These are phyloP conservation scores for Termitomyces sp. DNA, from an alignment of 768 basidiomycete genomes.

Conservation along the genomic window DNA sequence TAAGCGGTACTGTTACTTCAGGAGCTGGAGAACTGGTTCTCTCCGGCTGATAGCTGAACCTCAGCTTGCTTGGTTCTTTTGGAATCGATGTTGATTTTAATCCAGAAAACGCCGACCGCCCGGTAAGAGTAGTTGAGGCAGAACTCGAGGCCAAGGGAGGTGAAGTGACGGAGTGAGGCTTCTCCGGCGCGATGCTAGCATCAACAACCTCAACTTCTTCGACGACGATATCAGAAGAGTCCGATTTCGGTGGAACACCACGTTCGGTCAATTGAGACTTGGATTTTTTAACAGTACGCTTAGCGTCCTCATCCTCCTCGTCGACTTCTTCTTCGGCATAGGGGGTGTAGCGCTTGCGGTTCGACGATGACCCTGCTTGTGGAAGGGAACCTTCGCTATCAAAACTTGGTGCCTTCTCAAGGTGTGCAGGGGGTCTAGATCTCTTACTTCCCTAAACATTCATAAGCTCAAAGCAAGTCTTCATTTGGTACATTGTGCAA, in stretches of 20 bases:
- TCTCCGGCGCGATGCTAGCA: constrained; percentile 13
- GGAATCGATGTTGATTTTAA: constrained; percentile 54
- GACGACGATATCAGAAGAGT: constrained; percentile 20
- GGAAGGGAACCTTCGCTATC: constrained; percentile 8
- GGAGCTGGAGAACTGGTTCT: constrained; percentile 19
- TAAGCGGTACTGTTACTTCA: not conserved
- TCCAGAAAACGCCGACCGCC: constrained; percentile 22
- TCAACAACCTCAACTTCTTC: constrained; percentile 31
- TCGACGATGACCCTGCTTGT: constrained; percentile 4
- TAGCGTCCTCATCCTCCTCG: constrained; percentile 36
- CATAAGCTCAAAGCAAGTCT: not conserved
- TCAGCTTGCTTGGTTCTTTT: constrained; percentile 76
- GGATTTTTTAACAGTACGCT: constrained; percentile 44
- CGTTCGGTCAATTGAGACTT: constrained; percentile 34
- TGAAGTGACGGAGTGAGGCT: constrained; percentile 9
- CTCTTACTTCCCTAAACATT: constrained; percentile 68
- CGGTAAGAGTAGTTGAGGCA: constrained; percentile 15
- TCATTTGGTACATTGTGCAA: not conserved
- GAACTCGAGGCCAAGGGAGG: constrained; percentile 2
- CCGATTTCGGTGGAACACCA: constrained; percentile 8
- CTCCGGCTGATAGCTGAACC: constrained; percentile 67
- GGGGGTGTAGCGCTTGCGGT: constrained; percentile 12
- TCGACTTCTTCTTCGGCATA: constrained; percentile 32
- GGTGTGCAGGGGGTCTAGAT: constrained; percentile 62
- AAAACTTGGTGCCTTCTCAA: constrained; percentile 32